phyloP scores from a whole-genome alignment of 306 rosid genomes.

The Cyamopsis tetragonoloba region DNA sequence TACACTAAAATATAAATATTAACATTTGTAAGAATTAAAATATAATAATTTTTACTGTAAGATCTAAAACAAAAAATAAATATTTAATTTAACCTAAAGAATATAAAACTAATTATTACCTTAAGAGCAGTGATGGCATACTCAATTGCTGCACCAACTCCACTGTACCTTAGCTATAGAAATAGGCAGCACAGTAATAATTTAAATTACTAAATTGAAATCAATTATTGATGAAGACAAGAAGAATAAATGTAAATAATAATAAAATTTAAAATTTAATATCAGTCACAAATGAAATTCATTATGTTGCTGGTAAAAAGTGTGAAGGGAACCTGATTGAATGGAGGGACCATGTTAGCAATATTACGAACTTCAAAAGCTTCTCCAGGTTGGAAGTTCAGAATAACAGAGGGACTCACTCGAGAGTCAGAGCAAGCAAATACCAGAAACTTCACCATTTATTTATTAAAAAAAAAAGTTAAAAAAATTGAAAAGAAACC shows the following conservation, averaged over 20 bases:
- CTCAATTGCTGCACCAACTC: slow-evolving; percentile 61
- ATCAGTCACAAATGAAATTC: too few species aligned
- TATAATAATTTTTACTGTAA: too few species aligned
- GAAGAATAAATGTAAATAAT: neutral
- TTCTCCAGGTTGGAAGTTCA: slow-evolving; percentile 63
- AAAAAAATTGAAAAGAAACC: neutral
- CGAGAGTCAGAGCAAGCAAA: slow-evolving; percentile 79
- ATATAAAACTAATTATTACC: slow-evolving; percentile 22
- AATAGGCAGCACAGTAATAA: neutral
- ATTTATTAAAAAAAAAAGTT: too few species aligned
- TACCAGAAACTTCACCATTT: slow-evolving; percentile 51
- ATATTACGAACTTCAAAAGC: slow-evolving; percentile 65
- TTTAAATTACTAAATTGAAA: neutral
- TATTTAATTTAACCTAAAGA: too few species aligned
- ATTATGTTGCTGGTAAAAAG: neutral
- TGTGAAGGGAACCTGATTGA: slow-evolving; percentile 45
- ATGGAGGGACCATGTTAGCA: slow-evolving; percentile 65
- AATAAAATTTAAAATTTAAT: neutral
- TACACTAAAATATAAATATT: too few species aligned
- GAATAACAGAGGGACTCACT: slow-evolving; percentile 52
- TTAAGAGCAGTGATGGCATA: slow-evolving; percentile 45
- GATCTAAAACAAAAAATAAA: too few species aligned
- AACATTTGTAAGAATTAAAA: too few species aligned
- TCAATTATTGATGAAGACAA: neutral
- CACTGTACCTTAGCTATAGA: slow-evolving; percentile 47